phyloP scores from a whole-genome alignment of 176 grass and related monocot species.

The Cenchrus purpureus region DNA sequence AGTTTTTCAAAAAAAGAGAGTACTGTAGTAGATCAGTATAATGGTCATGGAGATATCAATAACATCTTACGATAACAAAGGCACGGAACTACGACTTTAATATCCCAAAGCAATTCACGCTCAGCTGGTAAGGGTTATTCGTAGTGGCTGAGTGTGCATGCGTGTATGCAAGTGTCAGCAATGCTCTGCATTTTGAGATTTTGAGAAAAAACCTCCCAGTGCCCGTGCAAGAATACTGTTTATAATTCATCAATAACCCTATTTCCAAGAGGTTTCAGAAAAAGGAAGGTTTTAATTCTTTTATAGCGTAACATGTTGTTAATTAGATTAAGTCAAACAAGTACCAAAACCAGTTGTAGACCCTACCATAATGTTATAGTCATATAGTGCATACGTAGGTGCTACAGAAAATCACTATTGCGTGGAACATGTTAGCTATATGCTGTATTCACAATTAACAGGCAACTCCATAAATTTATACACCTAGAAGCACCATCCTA shows the following conservation, averaged over 20 bases:
- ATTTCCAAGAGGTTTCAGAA: not conserved
- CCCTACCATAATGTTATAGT: not conserved
- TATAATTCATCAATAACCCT: not conserved
- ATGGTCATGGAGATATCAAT: not conserved
- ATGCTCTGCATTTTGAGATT: no score
- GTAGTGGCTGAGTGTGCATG: no score
- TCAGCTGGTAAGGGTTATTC: no score
- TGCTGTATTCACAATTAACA: not conserved
- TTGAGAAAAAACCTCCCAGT: no score
- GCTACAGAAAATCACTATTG: not conserved
- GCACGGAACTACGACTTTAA: not conserved
- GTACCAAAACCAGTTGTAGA: not conserved
- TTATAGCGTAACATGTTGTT: not conserved
- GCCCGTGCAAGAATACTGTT: not conserved
- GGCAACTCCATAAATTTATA: not conserved
- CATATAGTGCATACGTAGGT: not conserved
- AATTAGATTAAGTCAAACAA: constrained; percentile 20
- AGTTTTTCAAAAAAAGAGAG: not conserved
- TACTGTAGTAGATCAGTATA: not conserved
- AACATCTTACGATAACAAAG: not conserved
- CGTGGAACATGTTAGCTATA: not conserved
- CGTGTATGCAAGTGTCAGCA: no score
- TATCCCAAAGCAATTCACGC: not conserved
- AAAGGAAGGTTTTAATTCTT: not conserved
- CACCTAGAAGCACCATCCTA: constrained; percentile 13